Base-by-base conservation (phyloP, 495 filamentous ascomycete genomes). In the Penicillium bialowiezense region DNA sequence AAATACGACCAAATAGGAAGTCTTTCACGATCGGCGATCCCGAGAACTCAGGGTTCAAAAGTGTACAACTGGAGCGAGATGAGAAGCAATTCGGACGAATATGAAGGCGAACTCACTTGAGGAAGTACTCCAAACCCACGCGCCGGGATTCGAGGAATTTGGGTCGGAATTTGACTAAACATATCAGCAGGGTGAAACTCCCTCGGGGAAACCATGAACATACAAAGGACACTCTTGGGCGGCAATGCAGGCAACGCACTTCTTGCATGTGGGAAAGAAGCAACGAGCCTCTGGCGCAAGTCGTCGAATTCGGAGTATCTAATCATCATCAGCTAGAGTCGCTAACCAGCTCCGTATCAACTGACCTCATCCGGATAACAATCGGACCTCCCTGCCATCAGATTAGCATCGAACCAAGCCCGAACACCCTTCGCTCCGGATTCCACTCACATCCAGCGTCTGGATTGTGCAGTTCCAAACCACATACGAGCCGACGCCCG, bases 221-320 rank as follows among this genome's bases (percentile, higher is more conserved):
- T 76, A 87, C 83, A 85, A 21, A 89, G 67, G 38, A 86, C 65
- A 51, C 82, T 88, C 55, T 90, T 90, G 7, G 84, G 82, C 7
- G 86, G 86, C 21, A 90, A 59, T 7, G 72, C 68, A 19, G 86
- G 86, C 48, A 90, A 73, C 6, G 85, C 83, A 48, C 69, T 79
- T 48, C 69, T 73, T 1, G 84, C 80, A 52, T 84, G 72, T 3
- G 86, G 86, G 54, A 90, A 90, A 4, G 86, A 82, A 41, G 64
- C 58, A 23, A 78, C 62, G 3, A 90, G 73, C 41, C 75, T 73
- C 26, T 72, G 60, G 14, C 84, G 75, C 36, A 90, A 63, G 26
- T 80, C 75, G 51, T 83, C 82, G 57, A 90, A 89, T 54, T 89
- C 86, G 7, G 86, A 88, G 58, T 88, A 89, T 69, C 85, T 85